Percentiles rank a stretch among this genome's conserved stretches.
Conservation (phyloP, 345 rosid genomes). For the Pelargonium nanum region DNA sequence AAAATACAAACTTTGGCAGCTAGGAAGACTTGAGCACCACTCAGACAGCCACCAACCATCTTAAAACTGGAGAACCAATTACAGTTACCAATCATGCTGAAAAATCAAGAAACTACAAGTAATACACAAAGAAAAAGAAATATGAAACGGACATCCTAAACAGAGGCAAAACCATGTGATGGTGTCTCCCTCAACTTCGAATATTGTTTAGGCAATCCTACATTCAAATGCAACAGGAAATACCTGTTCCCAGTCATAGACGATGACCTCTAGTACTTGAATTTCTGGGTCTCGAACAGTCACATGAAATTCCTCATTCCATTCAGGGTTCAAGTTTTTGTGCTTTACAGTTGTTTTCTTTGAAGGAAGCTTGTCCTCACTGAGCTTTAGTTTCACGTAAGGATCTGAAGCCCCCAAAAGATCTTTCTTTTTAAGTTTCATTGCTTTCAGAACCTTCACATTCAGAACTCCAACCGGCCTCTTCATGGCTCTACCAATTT, state of each 20-base stretch:
- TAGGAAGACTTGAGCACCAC: too few relatives aligned
- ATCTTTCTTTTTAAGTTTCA: conserved; percentile 79
- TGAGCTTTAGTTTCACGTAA: conserved; percentile 69
- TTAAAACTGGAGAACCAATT: too few relatives aligned
- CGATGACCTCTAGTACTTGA: conserved; percentile 50
- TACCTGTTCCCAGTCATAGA: conserved; percentile 96
- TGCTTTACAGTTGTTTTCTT: conserved; percentile 77
- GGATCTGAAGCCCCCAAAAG: conserved; percentile 85
- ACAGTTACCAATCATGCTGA: too few relatives aligned
- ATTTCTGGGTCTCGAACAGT: conserved; percentile 68
- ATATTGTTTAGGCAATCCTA: too few relatives aligned
- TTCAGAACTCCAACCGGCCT: conserved; percentile 75
- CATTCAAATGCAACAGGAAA: neutral
- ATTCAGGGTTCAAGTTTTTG: conserved; percentile 81
- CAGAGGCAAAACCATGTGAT: too few relatives aligned
- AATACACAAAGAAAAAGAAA: too few relatives aligned
- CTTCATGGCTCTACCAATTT: conserved; percentile 45
- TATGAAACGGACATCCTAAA: too few relatives aligned
- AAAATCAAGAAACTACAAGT: too few relatives aligned
- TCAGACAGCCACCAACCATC: too few relatives aligned
- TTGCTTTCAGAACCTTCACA: conserved; percentile 61
- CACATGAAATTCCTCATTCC: conserved; percentile 81
- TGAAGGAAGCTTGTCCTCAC: conserved; percentile 60
- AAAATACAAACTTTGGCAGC: too few relatives aligned
- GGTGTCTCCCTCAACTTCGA: too few relatives aligned